Percentiles rank a stretch among this genome's conserved stretches.
These are phyloP conservation scores for Lipomyces kockii DNA, from an alignment of 805 yeast genomes.

Conservation along the genomic window DNA sequence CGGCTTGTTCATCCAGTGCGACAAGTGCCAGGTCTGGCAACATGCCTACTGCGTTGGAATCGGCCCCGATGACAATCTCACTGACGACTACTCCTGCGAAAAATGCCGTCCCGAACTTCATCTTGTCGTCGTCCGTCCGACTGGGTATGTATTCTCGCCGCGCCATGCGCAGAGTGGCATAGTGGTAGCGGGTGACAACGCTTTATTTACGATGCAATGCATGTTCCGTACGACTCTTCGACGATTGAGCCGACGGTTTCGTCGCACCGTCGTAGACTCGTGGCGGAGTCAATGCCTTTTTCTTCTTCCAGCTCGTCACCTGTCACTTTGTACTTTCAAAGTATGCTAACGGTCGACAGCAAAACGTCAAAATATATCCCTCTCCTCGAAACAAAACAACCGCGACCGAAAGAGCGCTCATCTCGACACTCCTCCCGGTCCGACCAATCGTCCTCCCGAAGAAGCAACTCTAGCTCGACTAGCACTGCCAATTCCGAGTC, in stretches of 20 bases:
- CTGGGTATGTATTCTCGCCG: conserved; percentile 43
- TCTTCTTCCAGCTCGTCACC: neutral
- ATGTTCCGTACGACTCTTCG: neutral
- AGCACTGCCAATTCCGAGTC: conserved; percentile 17
- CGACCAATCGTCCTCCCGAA: conserved; percentile 1
- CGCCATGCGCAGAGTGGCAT: neutral
- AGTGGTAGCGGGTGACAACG: conserved; percentile 4
- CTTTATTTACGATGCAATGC: neutral
- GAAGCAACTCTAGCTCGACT: conserved; percentile 1
- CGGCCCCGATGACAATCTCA: conserved; percentile 70
- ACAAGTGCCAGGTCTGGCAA: conserved; percentile 93
- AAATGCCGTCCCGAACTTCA: conserved; percentile 86
- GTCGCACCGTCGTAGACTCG: neutral
- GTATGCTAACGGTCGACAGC: conserved; percentile 6
- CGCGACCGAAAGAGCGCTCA: conserved; percentile 21
- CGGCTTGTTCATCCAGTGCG: conserved; percentile 95
- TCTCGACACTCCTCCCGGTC: conserved; percentile 6
- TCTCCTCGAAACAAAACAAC: conserved; percentile 42
- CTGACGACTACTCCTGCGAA: conserved; percentile 96
- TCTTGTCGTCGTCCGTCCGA: conserved; percentile 54
- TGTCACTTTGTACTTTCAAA: conserved; percentile 2
- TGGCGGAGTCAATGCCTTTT: no score
- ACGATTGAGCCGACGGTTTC: neutral
- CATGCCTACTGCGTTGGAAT: conserved; percentile 96
- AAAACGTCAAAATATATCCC: conserved; percentile 58